These are phyloP conservation scores for Centaurea solstitialis DNA, from an alignment of 129 eudicot species.

Conservation along the genomic window DNA sequence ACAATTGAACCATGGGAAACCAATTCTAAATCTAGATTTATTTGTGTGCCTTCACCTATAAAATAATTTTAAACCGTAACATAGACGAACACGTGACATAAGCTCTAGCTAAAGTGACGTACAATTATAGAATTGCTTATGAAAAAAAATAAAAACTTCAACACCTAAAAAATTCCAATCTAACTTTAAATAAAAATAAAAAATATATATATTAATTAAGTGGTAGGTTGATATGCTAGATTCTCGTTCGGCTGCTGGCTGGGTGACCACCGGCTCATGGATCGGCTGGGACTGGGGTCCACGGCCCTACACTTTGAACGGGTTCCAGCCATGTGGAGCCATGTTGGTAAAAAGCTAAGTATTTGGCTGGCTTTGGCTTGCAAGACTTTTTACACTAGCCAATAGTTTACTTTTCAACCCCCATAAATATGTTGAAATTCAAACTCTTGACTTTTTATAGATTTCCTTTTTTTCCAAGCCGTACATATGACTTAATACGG, in stretches of 20 bases:
- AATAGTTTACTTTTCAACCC: slow-evolving; percentile 11
- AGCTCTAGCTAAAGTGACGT: slow-evolving; percentile 1
- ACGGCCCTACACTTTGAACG: background rate
- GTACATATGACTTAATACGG: background rate
- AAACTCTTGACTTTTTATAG: background rate
- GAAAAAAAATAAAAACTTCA: background rate
- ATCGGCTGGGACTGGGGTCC: slow-evolving; percentile 2
- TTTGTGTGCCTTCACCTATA: background rate
- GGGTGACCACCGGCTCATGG: slow-evolving; percentile 13
- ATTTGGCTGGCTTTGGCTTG: background rate
- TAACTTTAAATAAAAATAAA: background rate
- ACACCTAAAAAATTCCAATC: slow-evolving; percentile 2
- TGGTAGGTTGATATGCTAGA: slow-evolving; percentile 10
- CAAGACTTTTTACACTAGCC: slow-evolving; percentile 23
- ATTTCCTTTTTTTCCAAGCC: background rate
- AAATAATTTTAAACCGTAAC: background rate
- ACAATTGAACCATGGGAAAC: no score
- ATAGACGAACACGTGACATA: background rate
- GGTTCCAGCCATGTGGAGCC: slow-evolving; percentile 12
- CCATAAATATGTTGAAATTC: background rate
- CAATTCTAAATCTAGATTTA: background rate
- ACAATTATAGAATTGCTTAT: background rate
- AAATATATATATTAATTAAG: background rate
- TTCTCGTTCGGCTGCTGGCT: slow-evolving; percentile 18
- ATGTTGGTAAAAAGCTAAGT: slow-evolving; percentile 12